Base-by-base conservation (phyloP, 306 rosid genomes). In the Trifolium subterraneum region DNA sequence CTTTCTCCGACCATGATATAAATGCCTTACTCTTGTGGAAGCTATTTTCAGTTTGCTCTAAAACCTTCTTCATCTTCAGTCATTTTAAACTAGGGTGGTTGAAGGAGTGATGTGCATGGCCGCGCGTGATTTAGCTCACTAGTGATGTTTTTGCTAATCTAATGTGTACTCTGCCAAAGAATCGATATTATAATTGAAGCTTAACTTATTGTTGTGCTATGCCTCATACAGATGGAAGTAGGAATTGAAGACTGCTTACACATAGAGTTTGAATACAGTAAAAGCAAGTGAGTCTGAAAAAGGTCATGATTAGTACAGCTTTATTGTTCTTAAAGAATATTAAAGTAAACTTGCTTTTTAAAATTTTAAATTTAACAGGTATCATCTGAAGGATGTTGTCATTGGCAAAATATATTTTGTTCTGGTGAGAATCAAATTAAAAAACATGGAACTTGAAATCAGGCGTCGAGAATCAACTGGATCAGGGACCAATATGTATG, bases 241-340 rank as follows among this genome's bases (percentile, higher is more conserved):
- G 98, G 98, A 67, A 93, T 93, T 64, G 98, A 93, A 84, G 98
- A 93, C 81, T 93, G 98, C 77, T 89, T 93, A 27, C 98, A 93
- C 82, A 93, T 93, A 36, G 98, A 93, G 76, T 93, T 93, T 7
- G 98, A 93, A 86, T 93, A 93, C 84, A 93, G 89, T 84, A 93
- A 93, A 83, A 92, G 92, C 98, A 92, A 90, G 98, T 90, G 15
- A 59, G 38, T 68, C 45, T 84, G 71, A 50, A 64, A 42, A 38
- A 15, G n/a, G 61, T 10, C 7, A 5, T 22, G 33, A 56, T 23
- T 56, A 22, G 15, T 27, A 59, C 38, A 27, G 5, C 18, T 29
- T 27, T 59, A 13, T 27, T 59, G 63, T 56, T 10, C 35, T 56
- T 11, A 56, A 56, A 54, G 61, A 16, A 54, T 9, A 9, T 54